Percentiles rank a stretch among this genome's conserved stretches.
Evolutionary conservation across 164 flowering plant species (phyloP).

Genomic region (Kalanchoe fedtschenkoi): DNA sequence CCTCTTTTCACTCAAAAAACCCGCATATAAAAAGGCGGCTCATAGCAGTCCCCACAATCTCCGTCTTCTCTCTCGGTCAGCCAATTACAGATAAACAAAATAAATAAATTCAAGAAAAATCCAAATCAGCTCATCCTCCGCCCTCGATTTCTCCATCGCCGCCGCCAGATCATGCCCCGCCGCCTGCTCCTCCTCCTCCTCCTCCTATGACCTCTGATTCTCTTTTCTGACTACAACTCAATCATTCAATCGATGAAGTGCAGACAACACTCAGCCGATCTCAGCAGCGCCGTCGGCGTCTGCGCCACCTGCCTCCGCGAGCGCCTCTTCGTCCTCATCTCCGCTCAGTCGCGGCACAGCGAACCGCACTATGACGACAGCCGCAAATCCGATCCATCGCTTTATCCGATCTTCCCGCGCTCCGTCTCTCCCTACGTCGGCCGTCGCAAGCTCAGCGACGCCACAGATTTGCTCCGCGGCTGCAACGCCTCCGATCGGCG

Average conservation of each 20-base stretch:
- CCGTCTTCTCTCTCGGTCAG: background rate
- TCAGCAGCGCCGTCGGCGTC: conserved; percentile 9
- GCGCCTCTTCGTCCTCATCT: conserved; percentile 8
- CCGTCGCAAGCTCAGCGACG: background rate
- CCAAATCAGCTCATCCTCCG: background rate
- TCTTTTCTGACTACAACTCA: too few relatives aligned
- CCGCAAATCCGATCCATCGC: conserved; percentile 6
- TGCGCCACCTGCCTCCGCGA: conserved; percentile 13
- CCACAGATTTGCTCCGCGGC: too few relatives aligned
- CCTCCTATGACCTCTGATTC: too few relatives aligned
- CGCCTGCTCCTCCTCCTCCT: too few relatives aligned
- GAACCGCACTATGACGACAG: background rate
- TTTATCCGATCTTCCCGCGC: conserved; percentile 5
- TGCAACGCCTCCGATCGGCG: conserved; percentile 4
- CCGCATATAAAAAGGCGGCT: background rate
- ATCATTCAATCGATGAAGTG: background rate
- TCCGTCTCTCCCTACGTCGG: conserved; percentile 10
- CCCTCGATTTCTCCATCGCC: background rate
- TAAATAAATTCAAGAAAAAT: background rate
- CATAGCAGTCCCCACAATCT: background rate
- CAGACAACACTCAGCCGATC: conserved; percentile 4
- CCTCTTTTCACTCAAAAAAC: background rate
- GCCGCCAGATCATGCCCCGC: too few relatives aligned
- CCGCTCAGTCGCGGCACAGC: conserved; percentile 5
- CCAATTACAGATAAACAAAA: background rate